Evolutionary conservation across 2,329 filamentous ascomycete species (phyloP), one percentile per base, ranked within the genome.

Genomic region (Mariannaea elegans): DNA sequence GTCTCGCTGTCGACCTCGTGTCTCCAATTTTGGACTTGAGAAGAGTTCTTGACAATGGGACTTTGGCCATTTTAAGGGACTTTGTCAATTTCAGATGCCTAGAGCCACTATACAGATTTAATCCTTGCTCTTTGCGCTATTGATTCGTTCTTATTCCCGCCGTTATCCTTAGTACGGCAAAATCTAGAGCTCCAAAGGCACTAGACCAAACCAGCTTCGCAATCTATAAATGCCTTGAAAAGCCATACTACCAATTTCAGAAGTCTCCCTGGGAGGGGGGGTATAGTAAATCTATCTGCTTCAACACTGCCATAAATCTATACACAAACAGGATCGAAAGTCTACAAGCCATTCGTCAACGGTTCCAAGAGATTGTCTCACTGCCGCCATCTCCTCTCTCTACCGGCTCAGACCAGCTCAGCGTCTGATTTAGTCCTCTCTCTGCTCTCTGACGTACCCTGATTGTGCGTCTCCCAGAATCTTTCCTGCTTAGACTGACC

Each of bases 401-500:
- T 18, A 16, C 14, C 8, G 2, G 4, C 19, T 50, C 46, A 62
- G 19, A 60, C 63, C 21, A 41, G 36, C 19, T 57, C 62, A 7
- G 27, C 36, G 21, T 54, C 44, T 10, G 60, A 34, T 47, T 61
- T 59, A 3, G n/a, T 16, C 16, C 18, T 29, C 23, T 62, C 56
- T n/a, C 14, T 39, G 10, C 21, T 45, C 13, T 45, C 34, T 32
- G 16, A 12, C 41, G 34, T 38, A 16, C n/a, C 18, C n/a, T 57
- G 27, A 7, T 24, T 29, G 10, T 57, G 55, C 13, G 29, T 60
- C 46, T 77, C 75, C 78, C 76, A 79, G 59, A 79, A 79, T 14
- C 65, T 70, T 12, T 75, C 74, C 44, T 65, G 59, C 48, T 73
- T 67, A 27, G 75, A 71, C 55, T 63, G 70, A 7, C 75, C 73